These are phyloP conservation scores for Coemansia sp. DNA, from an alignment of 192 early-diverging fungal species.

Conservation along the genomic window DNA sequence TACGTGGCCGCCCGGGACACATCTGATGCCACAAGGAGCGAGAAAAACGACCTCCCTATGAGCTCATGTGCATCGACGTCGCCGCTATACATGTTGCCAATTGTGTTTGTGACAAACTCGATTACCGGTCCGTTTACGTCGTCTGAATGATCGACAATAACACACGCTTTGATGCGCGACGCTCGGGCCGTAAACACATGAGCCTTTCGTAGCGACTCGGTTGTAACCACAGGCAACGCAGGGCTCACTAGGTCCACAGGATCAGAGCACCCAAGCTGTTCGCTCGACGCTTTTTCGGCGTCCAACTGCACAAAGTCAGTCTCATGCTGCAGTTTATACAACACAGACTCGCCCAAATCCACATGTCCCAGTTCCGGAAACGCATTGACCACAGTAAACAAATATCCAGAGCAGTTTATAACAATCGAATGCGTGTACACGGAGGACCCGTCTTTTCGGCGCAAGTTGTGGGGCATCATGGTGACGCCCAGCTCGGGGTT, in stretches of 20 bases:
- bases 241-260: slow-evolving; percentile 16
- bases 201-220: slow-evolving; percentile 28
- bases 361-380: slow-evolving; percentile 40
- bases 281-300: not conserved
- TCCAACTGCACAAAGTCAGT: slow-evolving; percentile 14
- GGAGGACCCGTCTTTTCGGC: slow-evolving; percentile 14
- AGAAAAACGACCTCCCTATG: slow-evolving; percentile 30
- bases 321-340: slow-evolving; percentile 46
- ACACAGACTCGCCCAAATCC: slow-evolving; percentile 24
- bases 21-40: slow-evolving; percentile 26
- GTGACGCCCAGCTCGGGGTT: slow-evolving; percentile 50
- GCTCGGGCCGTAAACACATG: slow-evolving; percentile 44
- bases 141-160: slow-evolving; percentile 15
- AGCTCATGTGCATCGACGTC: slow-evolving; percentile 41
- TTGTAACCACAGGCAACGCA: slow-evolving; percentile 18
- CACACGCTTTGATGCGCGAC: slow-evolving; percentile 38
- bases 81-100: slow-evolving; percentile 31
- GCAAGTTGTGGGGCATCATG: slow-evolving; percentile 44
- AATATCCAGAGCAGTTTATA: slow-evolving; percentile 43
- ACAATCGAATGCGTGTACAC: slow-evolving; percentile 33
- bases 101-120: slow-evolving; percentile 45
- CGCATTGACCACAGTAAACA: slow-evolving; percentile 31
- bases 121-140: slow-evolving; percentile 24
- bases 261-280: not conserved
- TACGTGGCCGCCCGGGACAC: slow-evolving; percentile 33